phyloP scores from a whole-genome alignment of 371 early-diverging fungal species.

The Mucor irregularis region DNA sequence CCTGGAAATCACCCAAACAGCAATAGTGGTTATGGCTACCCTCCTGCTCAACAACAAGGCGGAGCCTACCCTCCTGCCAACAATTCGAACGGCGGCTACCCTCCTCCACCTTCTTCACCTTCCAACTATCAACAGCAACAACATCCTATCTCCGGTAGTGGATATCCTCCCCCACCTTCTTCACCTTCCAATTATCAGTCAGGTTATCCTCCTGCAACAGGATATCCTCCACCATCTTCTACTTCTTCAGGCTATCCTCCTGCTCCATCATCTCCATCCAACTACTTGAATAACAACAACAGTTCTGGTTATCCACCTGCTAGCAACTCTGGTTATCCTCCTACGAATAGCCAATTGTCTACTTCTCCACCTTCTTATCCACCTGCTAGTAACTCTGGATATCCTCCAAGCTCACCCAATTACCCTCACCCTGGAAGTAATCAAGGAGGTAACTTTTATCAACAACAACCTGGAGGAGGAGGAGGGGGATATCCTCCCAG shows the following conservation, averaged over 20 bases:
- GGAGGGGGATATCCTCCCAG: background rate
- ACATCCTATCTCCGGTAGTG: background rate
- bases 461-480: background rate
- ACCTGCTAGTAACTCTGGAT: background rate
- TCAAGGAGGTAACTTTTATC: background rate
- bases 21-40: background rate
- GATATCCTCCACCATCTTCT: conserved; percentile 7
- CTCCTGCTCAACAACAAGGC: background rate
- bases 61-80: background rate
- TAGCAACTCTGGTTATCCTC: background rate
- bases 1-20: conserved; percentile 3
- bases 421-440: background rate
- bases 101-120: conserved; percentile 9
- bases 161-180: conserved; percentile 4
- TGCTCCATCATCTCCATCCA: conserved; percentile 8
- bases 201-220: conserved; percentile 5
- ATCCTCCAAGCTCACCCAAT: background rate
- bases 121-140: background rate
- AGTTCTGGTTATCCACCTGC: conserved; percentile 2
- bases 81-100: background rate
- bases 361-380: conserved; percentile 9
- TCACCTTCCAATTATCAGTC: conserved; percentile 5
- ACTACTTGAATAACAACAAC: background rate
- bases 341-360: background rate
- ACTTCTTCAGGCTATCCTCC: conserved; percentile 15